These are phyloP conservation scores for Acer campestre DNA, from an alignment of 345 rosid species.

Conservation along the genomic window DNA sequence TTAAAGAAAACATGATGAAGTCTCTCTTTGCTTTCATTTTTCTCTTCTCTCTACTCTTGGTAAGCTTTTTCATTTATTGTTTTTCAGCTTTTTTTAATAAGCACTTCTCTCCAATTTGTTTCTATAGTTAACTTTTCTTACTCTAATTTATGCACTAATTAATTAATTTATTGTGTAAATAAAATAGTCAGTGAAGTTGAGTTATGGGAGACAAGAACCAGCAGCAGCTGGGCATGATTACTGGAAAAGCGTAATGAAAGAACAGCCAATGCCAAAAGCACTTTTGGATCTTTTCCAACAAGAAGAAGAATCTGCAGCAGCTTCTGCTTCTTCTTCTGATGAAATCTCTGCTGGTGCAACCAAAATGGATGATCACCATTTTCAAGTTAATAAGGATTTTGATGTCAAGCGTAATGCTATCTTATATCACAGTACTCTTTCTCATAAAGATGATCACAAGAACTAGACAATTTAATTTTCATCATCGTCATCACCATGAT, in stretches of 20 bases:
- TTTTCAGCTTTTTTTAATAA: background rate
- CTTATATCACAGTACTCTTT: constrained; percentile 38
- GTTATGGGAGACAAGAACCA: constrained; percentile 52
- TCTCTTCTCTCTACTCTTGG: constrained; percentile 36
- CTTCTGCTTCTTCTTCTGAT: background rate
- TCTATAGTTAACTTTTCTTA: background rate
- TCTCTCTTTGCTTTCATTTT: constrained; percentile 20
- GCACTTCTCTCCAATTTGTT: background rate
- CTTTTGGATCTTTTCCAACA: constrained; percentile 36
- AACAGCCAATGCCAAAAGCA: constrained; percentile 61
- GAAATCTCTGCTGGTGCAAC: background rate
- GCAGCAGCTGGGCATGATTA: constrained; percentile 39
- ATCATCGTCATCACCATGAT: background rate
- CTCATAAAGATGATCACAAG: background rate
- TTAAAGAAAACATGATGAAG: constrained; percentile 40
- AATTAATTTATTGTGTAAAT: too few relatives aligned
- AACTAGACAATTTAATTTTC: background rate
- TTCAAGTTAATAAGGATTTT: constrained; percentile 37
- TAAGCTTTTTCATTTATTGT: constrained; percentile 17
- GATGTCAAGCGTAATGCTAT: constrained; percentile 31
- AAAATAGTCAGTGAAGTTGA: constrained; percentile 37
- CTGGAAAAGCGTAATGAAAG: constrained; percentile 65
- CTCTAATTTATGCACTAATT: too few relatives aligned
- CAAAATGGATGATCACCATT: constrained; percentile 9
- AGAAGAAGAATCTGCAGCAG: constrained; percentile 4